Evolutionary conservation across 257 asterid genomes (phyloP), one percentile per base, ranked within the genome.

Genomic region (Jacaranda mimosifolia): DNA sequence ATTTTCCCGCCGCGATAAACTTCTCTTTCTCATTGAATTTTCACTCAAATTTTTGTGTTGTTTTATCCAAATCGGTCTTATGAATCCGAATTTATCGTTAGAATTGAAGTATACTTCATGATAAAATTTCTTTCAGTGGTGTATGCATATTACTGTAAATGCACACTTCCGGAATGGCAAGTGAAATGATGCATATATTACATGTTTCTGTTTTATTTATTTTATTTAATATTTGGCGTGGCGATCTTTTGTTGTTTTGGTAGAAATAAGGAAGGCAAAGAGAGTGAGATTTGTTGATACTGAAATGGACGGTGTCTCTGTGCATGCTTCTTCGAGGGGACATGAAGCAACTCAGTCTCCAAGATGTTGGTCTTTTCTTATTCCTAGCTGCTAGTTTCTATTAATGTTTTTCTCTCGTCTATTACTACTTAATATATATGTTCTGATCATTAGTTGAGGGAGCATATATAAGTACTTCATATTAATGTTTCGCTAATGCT

Each of bases 221-320:
- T 26, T 35, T 0, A 9, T 17, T 57, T 42, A 53, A 46, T 3
- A 68, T 70, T 63, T 64, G 68, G n/a, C 40, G 10, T 69, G 65
- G 46, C 46, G 19, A 18, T 56, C 15, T 63, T 64, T 75, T 48
- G 35, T 48, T 71, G 43, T 57, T 48, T 77, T 59, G 40, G 74
- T 80, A 89, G 97, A 81, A 21, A 67, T 8, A 74, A 76, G 77
- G 53, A 85, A 86, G 82, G 86, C 72, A 6, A 91, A 89, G 85
- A 88, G 88, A 79, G 89, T 85, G 85, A 82, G 85, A 74, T 82
- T 87, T 78, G 65, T 63, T 8, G 86, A 76, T 70, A 66, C 66
- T 57, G 84, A 79, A 79, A 69, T 15, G 69, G 84, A 81, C 77
- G 77, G 73, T 65, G 73, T 71, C 51, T 68, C 81, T 18, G 85